Evolutionary conservation across 345 rosid species (phyloP), one percentile per base, ranked within the genome.

Genomic region (Theobroma cacao): DNA sequence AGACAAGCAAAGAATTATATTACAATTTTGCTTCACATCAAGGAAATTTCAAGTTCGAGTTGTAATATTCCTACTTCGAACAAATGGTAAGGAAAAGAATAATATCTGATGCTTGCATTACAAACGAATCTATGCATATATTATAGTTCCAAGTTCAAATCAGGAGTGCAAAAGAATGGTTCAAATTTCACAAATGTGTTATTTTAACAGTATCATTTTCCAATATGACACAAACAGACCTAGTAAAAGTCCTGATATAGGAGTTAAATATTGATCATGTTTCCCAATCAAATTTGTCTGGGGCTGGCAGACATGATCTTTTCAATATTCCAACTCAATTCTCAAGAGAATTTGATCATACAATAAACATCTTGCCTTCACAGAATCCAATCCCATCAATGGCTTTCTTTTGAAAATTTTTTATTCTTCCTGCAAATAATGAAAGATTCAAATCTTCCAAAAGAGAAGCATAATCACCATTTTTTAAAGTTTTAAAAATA

Each of bases 401-500:
- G 40, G 40, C 63, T 50, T 50, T 13, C 22, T 53, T 38, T 53
- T 12, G 2, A 12, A 13, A 72, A 0, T 40, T 7, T 34, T 33
- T 20, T 20, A 13, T 56, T 62, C 58, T 24, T 69, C 17, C 47
- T 43, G 24, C 11, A 30, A 12, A 7, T 48, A 38, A 26, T 50
- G 62, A 47, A 41, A 64, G 74, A 43, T 72, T 78, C 79, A 76
- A 76, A 84, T 81, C 84, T 77, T 77, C 66, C 31, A 68, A 85
- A 83, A 63, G 81, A 75, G 81, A 77, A 79, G 76, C 77, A 87
- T 58, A 81, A 74, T 85, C 79, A 22, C 41, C 22, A 2, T 30
- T 69, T 65, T 62, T 34, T 66, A 48, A 28, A 5, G 47, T 66
- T 50, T 69, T 45, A 9, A 68, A 22, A 68, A 64, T 67, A 34